Evolutionary conservation across 192 early-diverging fungal genomes (phyloP).

Genomic region (Spinellus fusiger): DNA sequence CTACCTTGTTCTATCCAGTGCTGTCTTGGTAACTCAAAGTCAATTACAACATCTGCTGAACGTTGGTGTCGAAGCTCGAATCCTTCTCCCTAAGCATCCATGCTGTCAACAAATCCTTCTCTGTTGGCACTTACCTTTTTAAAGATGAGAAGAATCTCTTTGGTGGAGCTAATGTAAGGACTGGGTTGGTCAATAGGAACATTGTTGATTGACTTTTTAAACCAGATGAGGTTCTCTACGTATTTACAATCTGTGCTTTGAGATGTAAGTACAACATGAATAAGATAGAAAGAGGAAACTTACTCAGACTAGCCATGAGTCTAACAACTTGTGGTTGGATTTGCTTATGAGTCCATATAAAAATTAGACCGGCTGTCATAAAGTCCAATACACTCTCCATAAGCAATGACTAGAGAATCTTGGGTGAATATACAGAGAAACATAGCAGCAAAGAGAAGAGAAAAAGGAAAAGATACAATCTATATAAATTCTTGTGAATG

Average conservation of each 20-base stretch:
- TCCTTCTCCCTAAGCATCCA: slow-evolving; percentile 36
- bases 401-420: slow-evolving; percentile 20
- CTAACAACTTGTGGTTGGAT: slow-evolving; percentile 46
- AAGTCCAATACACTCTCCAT: slow-evolving; percentile 37
- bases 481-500: background rate
- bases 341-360: slow-evolving; percentile 54
- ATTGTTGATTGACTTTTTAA: slow-evolving; percentile 47
- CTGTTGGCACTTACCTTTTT: slow-evolving; percentile 33
- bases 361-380: slow-evolving; percentile 46
- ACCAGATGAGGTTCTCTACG: slow-evolving; percentile 58
- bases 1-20: slow-evolving; percentile 43
- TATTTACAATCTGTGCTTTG: slow-evolving; percentile 40
- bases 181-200: slow-evolving; percentile 32
- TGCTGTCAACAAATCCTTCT: background rate
- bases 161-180: slow-evolving; percentile 45
- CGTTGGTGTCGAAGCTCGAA: slow-evolving; percentile 55
- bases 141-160: slow-evolving; percentile 54
- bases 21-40: slow-evolving; percentile 41
- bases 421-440: background rate
- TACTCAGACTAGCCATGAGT: slow-evolving; percentile 48
- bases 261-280: background rate
- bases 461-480: background rate
- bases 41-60: slow-evolving; percentile 55
- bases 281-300: background rate
- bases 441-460: background rate